Evolutionary conservation across 2,329 filamentous ascomycete genomes (phyloP), one percentile per base, ranked within the genome.

Genomic region (Drechslerella dactyloides): DNA sequence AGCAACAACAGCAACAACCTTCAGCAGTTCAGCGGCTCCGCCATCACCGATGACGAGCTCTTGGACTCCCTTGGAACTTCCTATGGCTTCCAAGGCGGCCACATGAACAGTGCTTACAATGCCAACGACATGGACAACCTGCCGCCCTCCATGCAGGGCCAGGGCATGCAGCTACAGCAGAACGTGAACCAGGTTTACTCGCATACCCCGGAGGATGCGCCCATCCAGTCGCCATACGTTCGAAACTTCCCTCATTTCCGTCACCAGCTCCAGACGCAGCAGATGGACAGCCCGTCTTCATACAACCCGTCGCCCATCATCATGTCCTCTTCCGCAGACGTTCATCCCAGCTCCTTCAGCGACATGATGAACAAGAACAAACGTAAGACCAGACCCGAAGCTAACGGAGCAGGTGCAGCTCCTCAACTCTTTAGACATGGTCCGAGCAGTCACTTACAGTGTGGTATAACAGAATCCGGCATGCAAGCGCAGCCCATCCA

Each of bases 191-290:
- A 57, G 23, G 87, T 91, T 73, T 97, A 90, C 80, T 96, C 93
- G 19, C 91, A 90, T 79, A 96, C 93, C 1, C 93, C 93, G 2
- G 93, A 97, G 73, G 91, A 91, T 58, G 89, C 91, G 59, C 92
- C 93, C 4, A 93, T 96, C 72, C 90, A 96, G 78, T 97, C 92
- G 77, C 93, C 93, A 0, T 97, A 92, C 77, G 85, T 90, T 46
- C 86, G 73, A 53, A 72, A 69, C 24, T 73, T 74, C 40, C 74
- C 68, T 48, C 68, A 65, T 33, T 60, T 65, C 27, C 60, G 60
- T 51, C 68, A 60, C 23, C 68, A 72, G 21, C 65, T 72, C 7
- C 68, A 72, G 30, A 64, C 55, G 27, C 54, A 65, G 40, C 60
- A 59, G 40, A 77, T 83, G 85, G 77, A 82, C 83, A 69, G 78